Evolutionary conservation across 768 basidiomycete genomes (phyloP).

Genomic region (Pisolithus sp.): DNA sequence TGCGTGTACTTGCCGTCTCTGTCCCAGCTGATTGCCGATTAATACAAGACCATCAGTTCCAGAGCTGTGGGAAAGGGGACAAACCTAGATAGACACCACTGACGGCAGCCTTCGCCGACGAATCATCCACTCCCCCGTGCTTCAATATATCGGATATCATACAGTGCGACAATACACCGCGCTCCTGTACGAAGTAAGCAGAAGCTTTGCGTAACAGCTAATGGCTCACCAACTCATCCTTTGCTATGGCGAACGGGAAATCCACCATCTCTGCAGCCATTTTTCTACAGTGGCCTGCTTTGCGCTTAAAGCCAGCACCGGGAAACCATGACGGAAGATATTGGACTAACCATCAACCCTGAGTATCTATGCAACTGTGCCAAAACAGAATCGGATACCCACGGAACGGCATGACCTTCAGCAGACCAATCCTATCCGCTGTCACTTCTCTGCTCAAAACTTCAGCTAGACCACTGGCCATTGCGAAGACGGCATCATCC

Average conservation of each 20-base stretch:
- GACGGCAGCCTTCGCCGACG: neutral
- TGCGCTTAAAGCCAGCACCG: constrained; percentile 6
- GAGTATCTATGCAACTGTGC: neutral
- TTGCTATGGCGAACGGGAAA: constrained; percentile 3
- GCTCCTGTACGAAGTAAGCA: neutral
- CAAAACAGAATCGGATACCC: neutral
- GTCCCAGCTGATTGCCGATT: neutral
- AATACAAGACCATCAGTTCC: neutral
- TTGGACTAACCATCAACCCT: constrained; percentile 2
- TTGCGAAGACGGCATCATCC: constrained; percentile 3
- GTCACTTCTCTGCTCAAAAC: neutral
- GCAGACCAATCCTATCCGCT: neutral
- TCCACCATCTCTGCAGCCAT: neutral
- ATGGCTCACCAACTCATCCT: constrained; percentile 1
- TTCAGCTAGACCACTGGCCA: neutral
- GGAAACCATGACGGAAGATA: constrained; percentile 11
- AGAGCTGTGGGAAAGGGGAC: neutral
- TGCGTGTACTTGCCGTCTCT: neutral
- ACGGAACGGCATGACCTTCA: constrained; percentile 8
- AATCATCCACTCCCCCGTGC: neutral
- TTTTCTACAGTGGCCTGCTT: neutral
- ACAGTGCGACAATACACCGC: too few species aligned
- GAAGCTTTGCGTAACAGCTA: too few species aligned
- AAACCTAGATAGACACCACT: neutral
- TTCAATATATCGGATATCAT: neutral